Percentiles rank a stretch among this genome's conserved stretches.
These are phyloP conservation scores for Fennellomyces sp. DNA, from an alignment of 371 early-diverging fungal genomes.

Conservation along the genomic window DNA sequence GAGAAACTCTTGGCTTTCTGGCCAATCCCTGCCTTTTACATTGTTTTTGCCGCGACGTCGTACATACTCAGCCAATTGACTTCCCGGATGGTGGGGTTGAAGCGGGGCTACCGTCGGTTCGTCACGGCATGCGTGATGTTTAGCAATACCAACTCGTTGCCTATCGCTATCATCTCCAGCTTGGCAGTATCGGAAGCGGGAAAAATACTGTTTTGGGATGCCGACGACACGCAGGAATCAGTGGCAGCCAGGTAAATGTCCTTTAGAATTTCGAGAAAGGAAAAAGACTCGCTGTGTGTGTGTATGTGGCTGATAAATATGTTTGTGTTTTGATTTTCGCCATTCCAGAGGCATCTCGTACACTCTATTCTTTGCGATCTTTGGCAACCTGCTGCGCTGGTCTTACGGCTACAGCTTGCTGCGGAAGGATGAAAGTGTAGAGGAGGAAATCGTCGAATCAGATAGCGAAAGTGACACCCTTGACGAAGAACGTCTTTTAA, in stretches of 20 bases:
- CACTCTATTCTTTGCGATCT: conserved; percentile 74
- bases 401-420: conserved; percentile 74
- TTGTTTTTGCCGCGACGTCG: conserved; percentile 45
- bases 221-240: conserved; percentile 60
- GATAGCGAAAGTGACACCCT: neutral
- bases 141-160: conserved; percentile 74
- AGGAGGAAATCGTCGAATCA: neutral
- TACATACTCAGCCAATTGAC: conserved; percentile 34
- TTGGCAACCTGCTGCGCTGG: conserved; percentile 76
- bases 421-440: conserved; percentile 14
- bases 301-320: neutral
- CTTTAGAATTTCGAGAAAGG: conserved; percentile 3
- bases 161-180: conserved; percentile 72
- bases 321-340: neutral
- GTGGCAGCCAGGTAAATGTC: conserved; percentile 62
- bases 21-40: conserved; percentile 73
- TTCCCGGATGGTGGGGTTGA: conserved; percentile 51
- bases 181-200: conserved; percentile 69
- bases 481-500: neutral
- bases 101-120: conserved; percentile 60
- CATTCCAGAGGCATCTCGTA: conserved; percentile 70
- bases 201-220: conserved; percentile 58
- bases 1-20: conserved; percentile 65
- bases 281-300: neutral
- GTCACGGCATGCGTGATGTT: conserved; percentile 71